Evolutionary conservation across 2,329 filamentous ascomycete genomes (phyloP).

Genomic region (Fusarium longipes): DNA sequence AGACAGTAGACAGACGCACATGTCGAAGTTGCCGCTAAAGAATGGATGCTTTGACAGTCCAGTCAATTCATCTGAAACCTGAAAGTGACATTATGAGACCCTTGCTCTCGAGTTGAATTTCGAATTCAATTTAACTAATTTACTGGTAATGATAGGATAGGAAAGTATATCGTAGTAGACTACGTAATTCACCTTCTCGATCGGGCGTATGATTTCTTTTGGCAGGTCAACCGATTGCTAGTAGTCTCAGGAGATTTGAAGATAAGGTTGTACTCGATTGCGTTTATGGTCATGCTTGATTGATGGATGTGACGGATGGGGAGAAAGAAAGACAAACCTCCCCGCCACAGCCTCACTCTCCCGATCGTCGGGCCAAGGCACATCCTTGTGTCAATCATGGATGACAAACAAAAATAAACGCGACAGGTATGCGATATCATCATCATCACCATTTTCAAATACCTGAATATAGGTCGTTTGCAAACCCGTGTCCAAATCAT

Average conservation of each 20-base stretch:
- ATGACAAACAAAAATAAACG: not conserved
- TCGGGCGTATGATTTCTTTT: not conserved
- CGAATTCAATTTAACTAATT: not conserved
- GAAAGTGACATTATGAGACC: slow-evolving; percentile 13
- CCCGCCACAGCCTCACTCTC: slow-evolving; percentile 7
- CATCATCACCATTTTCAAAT: not conserved
- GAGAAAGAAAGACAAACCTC: not conserved
- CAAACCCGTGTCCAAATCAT: not conserved
- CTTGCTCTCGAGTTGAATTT: slow-evolving; percentile 1
- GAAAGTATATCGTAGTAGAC: too few relatives aligned
- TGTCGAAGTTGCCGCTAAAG: slow-evolving; percentile 7
- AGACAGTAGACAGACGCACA: not conserved
- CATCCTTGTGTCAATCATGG: slow-evolving; percentile 21
- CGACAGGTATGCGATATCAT: not conserved
- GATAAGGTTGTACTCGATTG: not conserved
- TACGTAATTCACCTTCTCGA: not conserved
- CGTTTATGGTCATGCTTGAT: not conserved
- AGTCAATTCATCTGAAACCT: slow-evolving; percentile 31
- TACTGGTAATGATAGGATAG: not conserved
- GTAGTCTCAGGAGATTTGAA: not conserved
- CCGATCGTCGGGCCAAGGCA: slow-evolving; percentile 17
- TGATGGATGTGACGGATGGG: not conserved
- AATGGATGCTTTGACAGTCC: not conserved
- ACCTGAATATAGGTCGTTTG: not conserved
- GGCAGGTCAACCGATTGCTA: not conserved